Evolutionary conservation across 2,329 filamentous ascomycete genomes (phyloP).

Genomic region (Ophiostoma angusticollis): DNA sequence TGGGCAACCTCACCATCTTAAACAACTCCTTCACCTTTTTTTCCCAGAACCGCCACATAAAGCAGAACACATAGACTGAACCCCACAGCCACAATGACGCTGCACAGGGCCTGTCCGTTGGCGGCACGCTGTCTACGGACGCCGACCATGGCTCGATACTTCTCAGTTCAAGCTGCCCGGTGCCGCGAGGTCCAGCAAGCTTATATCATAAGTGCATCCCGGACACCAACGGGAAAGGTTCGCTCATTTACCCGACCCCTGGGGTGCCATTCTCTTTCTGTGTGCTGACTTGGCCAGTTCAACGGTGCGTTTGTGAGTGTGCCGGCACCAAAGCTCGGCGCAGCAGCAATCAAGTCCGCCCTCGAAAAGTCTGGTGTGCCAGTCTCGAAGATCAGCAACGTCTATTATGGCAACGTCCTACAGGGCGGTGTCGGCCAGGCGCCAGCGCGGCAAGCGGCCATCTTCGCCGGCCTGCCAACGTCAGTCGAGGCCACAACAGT

Average conservation of each 20-base stretch:
- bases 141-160: conserved; percentile 25
- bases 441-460: conserved; percentile 77
- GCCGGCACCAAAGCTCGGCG: conserved; percentile 76
- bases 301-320: conserved; percentile 82
- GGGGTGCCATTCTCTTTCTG: not conserved
- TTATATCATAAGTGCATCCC: conserved; percentile 81
- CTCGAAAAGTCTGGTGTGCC: conserved; percentile 78
- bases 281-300: too few species aligned
- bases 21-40: not conserved
- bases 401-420: conserved; percentile 96
- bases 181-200: conserved; percentile 63
- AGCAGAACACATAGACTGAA: not conserved
- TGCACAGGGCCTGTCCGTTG: conserved; percentile 9
- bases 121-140: conserved; percentile 21
- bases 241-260: not conserved
- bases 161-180: conserved; percentile 26
- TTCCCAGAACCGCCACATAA: not conserved
- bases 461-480: conserved; percentile 76
- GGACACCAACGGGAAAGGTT: conserved; percentile 85
- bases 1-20: too few species aligned
- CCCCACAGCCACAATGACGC: conserved; percentile 6
- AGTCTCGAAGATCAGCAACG: conserved; percentile 67
- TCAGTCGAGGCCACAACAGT: conserved; percentile 79
- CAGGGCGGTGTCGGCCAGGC: conserved; percentile 76
- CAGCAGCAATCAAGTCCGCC: conserved; percentile 83